These are phyloP conservation scores for Aspergillus quadricinctus DNA, from an alignment of 2,329 filamentous ascomycete genomes.

Conservation along the genomic window DNA sequence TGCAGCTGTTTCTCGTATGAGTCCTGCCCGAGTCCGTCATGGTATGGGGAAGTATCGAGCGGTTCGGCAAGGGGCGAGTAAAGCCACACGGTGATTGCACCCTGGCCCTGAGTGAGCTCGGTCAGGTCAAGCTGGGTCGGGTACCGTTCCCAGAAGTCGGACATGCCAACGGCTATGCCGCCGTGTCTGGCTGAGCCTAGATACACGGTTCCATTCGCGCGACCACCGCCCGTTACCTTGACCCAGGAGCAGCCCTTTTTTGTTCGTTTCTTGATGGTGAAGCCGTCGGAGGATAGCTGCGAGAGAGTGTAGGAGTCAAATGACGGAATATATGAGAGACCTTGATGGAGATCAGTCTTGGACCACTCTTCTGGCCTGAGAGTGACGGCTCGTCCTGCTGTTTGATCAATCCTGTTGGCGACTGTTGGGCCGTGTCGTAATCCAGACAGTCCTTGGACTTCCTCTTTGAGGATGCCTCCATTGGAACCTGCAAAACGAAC, in stretches of 20 bases:
- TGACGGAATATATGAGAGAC: slow-evolving; percentile 47
- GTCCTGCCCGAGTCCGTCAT: slow-evolving; percentile 54
- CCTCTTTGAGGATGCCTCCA: slow-evolving; percentile 54
- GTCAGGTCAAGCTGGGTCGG: slow-evolving; percentile 56
- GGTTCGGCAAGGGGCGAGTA: slow-evolving; percentile 55
- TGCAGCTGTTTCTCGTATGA: slow-evolving; percentile 56
- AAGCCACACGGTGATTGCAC: slow-evolving; percentile 56
- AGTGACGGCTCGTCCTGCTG: slow-evolving; percentile 40
- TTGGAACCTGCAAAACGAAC: slow-evolving; percentile 53
- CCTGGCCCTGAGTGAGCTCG: slow-evolving; percentile 41
- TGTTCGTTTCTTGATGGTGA: slow-evolving; percentile 57
- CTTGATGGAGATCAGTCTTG: neutral
- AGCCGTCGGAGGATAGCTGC: slow-evolving; percentile 58
- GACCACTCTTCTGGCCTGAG: slow-evolving; percentile 26
- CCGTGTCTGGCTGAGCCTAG: slow-evolving; percentile 54
- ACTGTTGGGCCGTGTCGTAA: slow-evolving; percentile 47
- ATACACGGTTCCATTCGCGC: slow-evolving; percentile 55
- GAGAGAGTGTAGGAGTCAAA: slow-evolving; percentile 57
- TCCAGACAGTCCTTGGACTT: slow-evolving; percentile 58
- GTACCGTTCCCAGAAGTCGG: slow-evolving; percentile 62
- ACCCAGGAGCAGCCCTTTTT: slow-evolving; percentile 56
- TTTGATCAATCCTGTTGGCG: neutral
- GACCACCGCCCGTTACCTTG: slow-evolving; percentile 48
- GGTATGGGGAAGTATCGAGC: slow-evolving; percentile 54
- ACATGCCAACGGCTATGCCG: slow-evolving; percentile 56